Evolutionary conservation across 148 eudicot species (phyloP), one percentile per base, ranked within the genome.

Genomic region (Vaccinium corymbosum): DNA sequence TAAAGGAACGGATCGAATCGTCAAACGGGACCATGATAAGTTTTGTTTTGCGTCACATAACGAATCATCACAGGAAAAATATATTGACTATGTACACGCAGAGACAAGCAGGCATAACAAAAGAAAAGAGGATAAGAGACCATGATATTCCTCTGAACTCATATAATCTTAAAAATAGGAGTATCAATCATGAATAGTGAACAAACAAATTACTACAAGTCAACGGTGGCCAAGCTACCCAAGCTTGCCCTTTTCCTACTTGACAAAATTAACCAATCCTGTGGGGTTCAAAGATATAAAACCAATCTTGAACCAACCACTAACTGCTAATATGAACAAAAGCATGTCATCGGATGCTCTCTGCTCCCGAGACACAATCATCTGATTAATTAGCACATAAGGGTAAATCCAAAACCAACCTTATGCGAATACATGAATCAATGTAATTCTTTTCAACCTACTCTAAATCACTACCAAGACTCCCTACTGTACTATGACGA

Each of bases 231-330:
- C 85, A 87, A 82, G 88, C 88, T 56, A 64, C 78, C 80, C 89
- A 76, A 29, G 83, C 83, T 85, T 85, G 80, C 46, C 64, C 52
- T 75, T 9, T 72, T 79, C 81, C 46, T 82, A 81, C 22, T 79
- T 89, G 75, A 25, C 46, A 77, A 79, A 82, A 55, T 59, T 71
- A 86, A 35, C 6, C 15, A 27, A 68, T 16, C 76, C 6, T 72
- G 71, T 5, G 84, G 85, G 91, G 66, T 86, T 85, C 86, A 86
- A 89, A 86, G 90, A 86, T 78, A 81, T 86, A 90, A 90, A 90
- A 90, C 87, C 85, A 75, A 86, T 57, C 92, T 87, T 81, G 83
- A 86, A 80, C 53, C 78, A 16, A 81, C 84, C 48, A 50, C 38
- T 52, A 68, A 68, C 42, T 68, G 77, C 82, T 85, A 81, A 52